Evolutionary conservation across 1,139 yeast genomes (phyloP).

Genomic region (Candida mesenterica): DNA sequence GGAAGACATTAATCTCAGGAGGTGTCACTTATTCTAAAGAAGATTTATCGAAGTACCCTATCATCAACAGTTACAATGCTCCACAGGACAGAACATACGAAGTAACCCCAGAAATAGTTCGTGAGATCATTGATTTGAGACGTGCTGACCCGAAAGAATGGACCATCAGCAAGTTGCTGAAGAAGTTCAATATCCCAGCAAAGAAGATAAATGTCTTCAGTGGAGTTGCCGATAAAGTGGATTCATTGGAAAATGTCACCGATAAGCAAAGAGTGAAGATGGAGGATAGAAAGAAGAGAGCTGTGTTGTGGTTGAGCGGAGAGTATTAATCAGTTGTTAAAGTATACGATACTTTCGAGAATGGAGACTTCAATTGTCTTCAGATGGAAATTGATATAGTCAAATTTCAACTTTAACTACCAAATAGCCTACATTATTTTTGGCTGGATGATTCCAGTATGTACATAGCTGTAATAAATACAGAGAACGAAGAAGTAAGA

Average conservation of each 20-base stretch:
- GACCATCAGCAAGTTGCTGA: conserved; percentile 68
- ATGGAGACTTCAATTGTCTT: too few species aligned
- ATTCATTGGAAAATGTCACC: conserved; percentile 16
- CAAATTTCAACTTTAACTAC: too few species aligned
- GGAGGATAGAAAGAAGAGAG: conserved; percentile 49
- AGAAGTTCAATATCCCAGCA: conserved; percentile 48
- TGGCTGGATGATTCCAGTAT: too few species aligned
- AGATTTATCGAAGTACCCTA: conserved; percentile 55
- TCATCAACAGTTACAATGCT: conserved; percentile 32
- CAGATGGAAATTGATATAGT: too few species aligned
- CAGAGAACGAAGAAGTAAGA: too few species aligned
- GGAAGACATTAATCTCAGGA: conserved; percentile 38
- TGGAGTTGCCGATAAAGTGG: conserved; percentile 15
- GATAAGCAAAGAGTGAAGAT: conserved; percentile 39
- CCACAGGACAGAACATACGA: conserved; percentile 51
- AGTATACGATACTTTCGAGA: too few species aligned
- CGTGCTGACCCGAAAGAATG: conserved; percentile 57
- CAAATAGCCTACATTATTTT: too few species aligned
- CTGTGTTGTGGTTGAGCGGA: conserved; percentile 62
- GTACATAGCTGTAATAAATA: too few species aligned
- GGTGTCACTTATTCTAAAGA: conserved; percentile 31
- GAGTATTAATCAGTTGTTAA: conserved; percentile 32
- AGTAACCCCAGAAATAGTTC: conserved; percentile 58
- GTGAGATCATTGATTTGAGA: conserved; percentile 63
- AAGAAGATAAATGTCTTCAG: conserved; percentile 30